phyloP scores from a whole-genome alignment of 2,329 filamentous ascomycete genomes.

The Fusarium coicis region DNA sequence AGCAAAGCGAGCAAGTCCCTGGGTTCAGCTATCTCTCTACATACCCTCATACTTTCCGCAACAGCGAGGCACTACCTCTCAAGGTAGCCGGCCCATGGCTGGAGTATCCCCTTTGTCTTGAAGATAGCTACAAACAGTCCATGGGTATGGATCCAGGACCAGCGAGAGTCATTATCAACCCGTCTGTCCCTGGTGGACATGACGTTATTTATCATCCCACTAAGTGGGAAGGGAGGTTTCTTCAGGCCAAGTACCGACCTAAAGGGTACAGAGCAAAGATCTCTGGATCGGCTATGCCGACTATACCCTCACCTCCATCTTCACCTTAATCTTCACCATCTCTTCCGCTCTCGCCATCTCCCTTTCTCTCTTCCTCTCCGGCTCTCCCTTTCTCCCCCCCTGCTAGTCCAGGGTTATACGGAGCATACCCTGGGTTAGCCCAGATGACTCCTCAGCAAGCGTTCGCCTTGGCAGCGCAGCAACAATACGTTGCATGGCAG shows the following conservation, averaged over 20 bases:
- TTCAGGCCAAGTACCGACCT: neutral
- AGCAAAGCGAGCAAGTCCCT: neutral
- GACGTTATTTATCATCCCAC: slow-evolving; percentile 16
- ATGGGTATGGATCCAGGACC: neutral
- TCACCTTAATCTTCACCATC: neutral
- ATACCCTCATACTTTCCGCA: neutral
- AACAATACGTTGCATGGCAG: neutral
- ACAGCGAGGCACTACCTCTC: neutral
- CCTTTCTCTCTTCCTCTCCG: neutral
- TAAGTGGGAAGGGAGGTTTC: neutral
- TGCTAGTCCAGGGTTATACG: neutral
- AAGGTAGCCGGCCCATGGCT: neutral
- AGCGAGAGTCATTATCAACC: slow-evolving; percentile 4
- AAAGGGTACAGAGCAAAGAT: neutral
- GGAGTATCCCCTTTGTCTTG: neutral
- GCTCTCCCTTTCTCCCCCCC: neutral
- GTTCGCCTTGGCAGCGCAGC: neutral
- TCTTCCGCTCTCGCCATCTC: neutral
- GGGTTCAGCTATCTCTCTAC: neutral
- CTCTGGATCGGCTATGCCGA: neutral
- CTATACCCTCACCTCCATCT: neutral
- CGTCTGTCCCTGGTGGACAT: neutral
- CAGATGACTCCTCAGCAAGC: neutral
- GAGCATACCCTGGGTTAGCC: neutral
- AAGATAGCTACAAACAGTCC: neutral